These are phyloP conservation scores for Pyracantha coccinea DNA, from an alignment of 331 rosid genomes.

Conservation along the genomic window DNA sequence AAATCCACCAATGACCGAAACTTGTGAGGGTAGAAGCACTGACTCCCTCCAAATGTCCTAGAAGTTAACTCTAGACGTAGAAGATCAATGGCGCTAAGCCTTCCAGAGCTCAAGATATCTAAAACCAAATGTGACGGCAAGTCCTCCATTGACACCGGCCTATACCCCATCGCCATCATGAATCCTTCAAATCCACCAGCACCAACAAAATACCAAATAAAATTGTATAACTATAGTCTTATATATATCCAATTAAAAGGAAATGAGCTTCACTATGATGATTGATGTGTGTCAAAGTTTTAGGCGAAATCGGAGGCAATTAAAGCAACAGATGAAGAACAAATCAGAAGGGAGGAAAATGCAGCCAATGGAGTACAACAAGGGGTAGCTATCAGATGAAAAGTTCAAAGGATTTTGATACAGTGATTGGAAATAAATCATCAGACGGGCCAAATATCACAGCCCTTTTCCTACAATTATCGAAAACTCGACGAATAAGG, in stretches of 20 bases:
- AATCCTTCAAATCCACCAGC: constrained; percentile 10
- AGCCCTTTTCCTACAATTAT: constrained; percentile 8
- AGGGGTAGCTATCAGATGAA: constrained; percentile 37
- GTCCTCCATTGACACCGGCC: constrained; percentile 61
- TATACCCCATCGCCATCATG: constrained; percentile 57
- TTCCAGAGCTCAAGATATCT: constrained; percentile 62
- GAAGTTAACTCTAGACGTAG: constrained; percentile 74
- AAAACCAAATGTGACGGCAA: constrained; percentile 79
- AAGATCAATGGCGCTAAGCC: constrained; percentile 70
- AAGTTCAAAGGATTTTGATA: constrained; percentile 35
- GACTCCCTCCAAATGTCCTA: constrained; percentile 65
- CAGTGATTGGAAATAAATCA: constrained; percentile 67
- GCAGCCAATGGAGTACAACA: constrained; percentile 43
- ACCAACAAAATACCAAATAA: no score
- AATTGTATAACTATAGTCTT: background rate
- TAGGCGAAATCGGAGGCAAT: constrained; percentile 77
- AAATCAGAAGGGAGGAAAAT: constrained; percentile 63
- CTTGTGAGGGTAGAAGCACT: constrained; percentile 54
- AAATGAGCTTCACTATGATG: background rate
- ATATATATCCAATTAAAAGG: background rate
- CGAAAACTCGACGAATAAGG: background rate
- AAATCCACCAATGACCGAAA: constrained; percentile 71
- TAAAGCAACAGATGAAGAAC: constrained; percentile 76
- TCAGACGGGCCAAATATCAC: constrained; percentile 53
- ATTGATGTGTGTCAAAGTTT: constrained; percentile 54